Evolutionary conservation across 371 early-diverging fungal genomes (phyloP), one percentile per base, ranked within the genome.

Genomic region (Quaeritorhiza haematococci): DNA sequence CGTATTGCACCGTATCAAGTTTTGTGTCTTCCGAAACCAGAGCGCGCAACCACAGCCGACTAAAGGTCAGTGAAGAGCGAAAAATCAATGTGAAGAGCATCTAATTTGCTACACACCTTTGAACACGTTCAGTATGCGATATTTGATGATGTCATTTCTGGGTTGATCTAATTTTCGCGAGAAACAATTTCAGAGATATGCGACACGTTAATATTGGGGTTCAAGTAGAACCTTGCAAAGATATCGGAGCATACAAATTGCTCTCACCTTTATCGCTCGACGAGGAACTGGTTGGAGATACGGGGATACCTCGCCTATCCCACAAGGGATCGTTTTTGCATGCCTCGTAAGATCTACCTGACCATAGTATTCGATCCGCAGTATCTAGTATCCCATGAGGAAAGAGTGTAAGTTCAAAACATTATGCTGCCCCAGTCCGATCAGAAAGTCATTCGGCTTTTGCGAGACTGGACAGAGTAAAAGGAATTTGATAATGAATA

Each of bases 111-210:
- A 47, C 10, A 15, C 27, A 67, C 63, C 68, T 8, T 58, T 56
- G 54, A 73, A 73, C 27, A 67, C 67, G 49, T 74, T 65, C 1
- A 70, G 62, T 33, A 70, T 63, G 26, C 70, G 61, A 43, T 67
- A 70, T 42, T 56, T 65, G 56, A 70, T 63, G 53, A 65, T 69
- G 44, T 67, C 66, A 38, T 54, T 54, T 30, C 62, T 55, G 26
- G 51, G 46, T 6, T 35, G 35, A 24, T 54, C 59, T 64, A n/a
- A 33, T 19, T 49, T n/a, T 3, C 3, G 3, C 10, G 4, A 3
- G 47, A 15, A 5, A 17, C 8, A 46, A 33, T 29, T n/a, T n/a
- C n/a, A n/a, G n/a, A n/a, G n/a, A n/a, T n/a, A n/a, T n/a, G n/a
- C n/a, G n/a, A n/a, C n/a, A n/a, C n/a, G n/a, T n/a, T n/a, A n/a